Percentiles rank a stretch among this genome's conserved stretches.
Conservation (phyloP, 192 early-diverging fungal genomes). For the Coemansia sp. region DNA sequence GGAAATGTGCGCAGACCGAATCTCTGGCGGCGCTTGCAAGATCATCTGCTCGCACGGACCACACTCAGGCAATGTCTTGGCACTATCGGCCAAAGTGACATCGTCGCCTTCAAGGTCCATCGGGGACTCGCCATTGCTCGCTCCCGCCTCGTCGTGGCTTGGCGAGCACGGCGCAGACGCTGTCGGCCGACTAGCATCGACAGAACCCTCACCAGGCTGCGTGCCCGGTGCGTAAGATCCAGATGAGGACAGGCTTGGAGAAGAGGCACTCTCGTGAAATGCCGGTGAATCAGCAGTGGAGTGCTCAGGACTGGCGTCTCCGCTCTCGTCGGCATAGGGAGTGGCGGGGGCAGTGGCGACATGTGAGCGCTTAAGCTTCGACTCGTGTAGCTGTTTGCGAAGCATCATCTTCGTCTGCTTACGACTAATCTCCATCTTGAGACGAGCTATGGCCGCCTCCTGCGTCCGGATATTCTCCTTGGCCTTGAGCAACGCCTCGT, state of each 20-base stretch:
- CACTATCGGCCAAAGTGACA: neutral
- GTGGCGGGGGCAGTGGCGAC: constrained; percentile 3
- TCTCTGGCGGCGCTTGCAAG: neutral
- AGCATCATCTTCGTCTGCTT: constrained; percentile 27
- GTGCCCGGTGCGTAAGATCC: neutral
- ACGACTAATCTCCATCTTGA: constrained; percentile 38
- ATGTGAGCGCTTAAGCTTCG: constrained; percentile 3
- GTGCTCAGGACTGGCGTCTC: neutral
- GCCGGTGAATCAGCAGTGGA: neutral
- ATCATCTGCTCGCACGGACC: constrained; percentile 1
- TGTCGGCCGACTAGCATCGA: neutral
- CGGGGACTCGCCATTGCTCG: neutral
- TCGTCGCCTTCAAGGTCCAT: neutral
- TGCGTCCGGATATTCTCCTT: constrained; percentile 25
- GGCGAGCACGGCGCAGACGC: neutral
- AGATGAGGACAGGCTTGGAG: neutral
- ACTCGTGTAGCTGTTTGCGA: constrained; percentile 22
- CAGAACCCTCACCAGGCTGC: neutral
- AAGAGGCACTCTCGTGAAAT: neutral
- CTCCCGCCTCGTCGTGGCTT: neutral
- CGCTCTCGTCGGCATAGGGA: neutral
- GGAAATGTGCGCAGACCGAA: neutral
- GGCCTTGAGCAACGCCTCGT: constrained; percentile 17
- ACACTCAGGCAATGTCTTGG: neutral
- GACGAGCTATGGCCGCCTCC: constrained; percentile 37